These are phyloP conservation scores for Heterobasidion annosum DNA, from an alignment of 1,284 basidiomycete genomes.

Conservation along the genomic window DNA sequence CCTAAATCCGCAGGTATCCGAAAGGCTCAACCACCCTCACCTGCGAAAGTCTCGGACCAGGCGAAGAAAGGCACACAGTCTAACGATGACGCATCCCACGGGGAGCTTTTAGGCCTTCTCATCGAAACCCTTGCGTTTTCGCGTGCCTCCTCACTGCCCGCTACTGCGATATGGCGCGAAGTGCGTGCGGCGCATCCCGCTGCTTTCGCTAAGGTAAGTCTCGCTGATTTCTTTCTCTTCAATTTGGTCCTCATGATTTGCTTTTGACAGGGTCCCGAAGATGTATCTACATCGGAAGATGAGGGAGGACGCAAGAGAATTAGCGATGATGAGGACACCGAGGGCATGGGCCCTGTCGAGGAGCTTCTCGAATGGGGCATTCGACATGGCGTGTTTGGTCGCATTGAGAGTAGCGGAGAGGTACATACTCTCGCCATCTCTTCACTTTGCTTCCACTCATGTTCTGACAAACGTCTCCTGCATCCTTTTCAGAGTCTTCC, in stretches of 20 bases:
- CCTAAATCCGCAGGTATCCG: too few relatives aligned
- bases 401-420: slow-evolving; percentile 55
- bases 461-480: background rate
- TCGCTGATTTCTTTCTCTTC: background rate
- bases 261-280: background rate
- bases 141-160: slow-evolving; percentile 57
- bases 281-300: background rate
- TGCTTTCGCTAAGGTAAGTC: background rate
- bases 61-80: background rate
- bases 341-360: slow-evolving; percentile 41
- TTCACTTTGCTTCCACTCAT: background rate
- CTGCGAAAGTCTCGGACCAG: background rate
- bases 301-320: background rate
- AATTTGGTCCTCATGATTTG: background rate
- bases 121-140: slow-evolving; percentile 67
- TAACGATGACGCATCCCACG: slow-evolving; percentile 5
- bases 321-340: slow-evolving; percentile 13
- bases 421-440: background rate
- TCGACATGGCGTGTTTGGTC: slow-evolving; percentile 56
- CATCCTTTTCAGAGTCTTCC: slow-evolving; percentile 29
- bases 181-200: slow-evolving; percentile 21
- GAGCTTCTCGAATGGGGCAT: slow-evolving; percentile 39
- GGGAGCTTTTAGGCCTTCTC: slow-evolving; percentile 50
- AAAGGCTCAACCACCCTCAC: background rate
- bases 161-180: slow-evolving; percentile 41